These are phyloP conservation scores for Amoebophrya sp. DNA, from an alignment of 169 alveolate species.

Conservation along the genomic window DNA sequence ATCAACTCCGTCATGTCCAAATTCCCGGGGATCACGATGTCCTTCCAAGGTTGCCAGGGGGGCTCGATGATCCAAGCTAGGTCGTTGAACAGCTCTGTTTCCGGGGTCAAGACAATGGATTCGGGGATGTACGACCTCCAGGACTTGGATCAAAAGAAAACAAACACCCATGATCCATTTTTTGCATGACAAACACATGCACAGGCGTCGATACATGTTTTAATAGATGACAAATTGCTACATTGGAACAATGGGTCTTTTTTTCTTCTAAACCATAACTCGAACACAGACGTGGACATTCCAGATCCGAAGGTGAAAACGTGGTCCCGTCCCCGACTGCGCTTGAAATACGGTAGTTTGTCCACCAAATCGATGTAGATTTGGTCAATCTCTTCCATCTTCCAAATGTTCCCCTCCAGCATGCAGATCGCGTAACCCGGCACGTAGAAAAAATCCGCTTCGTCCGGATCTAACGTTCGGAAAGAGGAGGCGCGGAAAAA, in stretches of 20 bases:
- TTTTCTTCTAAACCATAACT: too few relatives aligned
- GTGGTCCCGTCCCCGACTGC: constrained; percentile 32
- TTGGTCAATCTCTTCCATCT: neutral
- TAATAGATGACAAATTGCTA: too few relatives aligned
- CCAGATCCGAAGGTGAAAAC: constrained; percentile 33
- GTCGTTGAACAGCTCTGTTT: constrained; percentile 37
- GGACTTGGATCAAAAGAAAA: too few relatives aligned
- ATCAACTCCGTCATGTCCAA: constrained; percentile 28
- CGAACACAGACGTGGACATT: constrained; percentile 10
- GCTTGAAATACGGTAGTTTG: neutral
- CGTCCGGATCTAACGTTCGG: constrained; percentile 25
- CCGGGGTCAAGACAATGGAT: constrained; percentile 30
- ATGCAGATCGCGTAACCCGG: constrained; percentile 35
- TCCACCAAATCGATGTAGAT: neutral
- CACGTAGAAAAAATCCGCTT: constrained; percentile 36
- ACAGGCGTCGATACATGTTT: too few relatives aligned
- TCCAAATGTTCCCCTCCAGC: constrained; percentile 29
- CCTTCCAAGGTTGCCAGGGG: constrained; percentile 18
- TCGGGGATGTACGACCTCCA: constrained; percentile 30
- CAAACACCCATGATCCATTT: too few relatives aligned
- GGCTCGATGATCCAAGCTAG: neutral
- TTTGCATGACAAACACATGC: too few relatives aligned
- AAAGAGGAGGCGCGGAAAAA: neutral
- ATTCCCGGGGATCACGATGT: constrained; percentile 32
- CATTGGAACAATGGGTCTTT: too few relatives aligned